phyloP scores from a whole-genome alignment of 768 basidiomycete genomes.

The Boletus subcaerulescens region DNA sequence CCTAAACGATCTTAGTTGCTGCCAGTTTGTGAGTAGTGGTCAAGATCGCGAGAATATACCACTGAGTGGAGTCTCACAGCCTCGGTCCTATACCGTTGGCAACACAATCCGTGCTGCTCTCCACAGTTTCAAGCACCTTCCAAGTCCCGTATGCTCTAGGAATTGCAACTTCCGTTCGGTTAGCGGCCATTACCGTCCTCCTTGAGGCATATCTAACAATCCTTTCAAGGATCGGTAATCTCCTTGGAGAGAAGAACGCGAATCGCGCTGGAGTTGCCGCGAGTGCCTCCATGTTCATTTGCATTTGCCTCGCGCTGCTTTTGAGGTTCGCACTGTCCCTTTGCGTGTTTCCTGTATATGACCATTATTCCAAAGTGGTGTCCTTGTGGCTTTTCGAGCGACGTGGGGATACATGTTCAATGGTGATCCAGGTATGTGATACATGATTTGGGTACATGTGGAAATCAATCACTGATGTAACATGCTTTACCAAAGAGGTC shows the following conservation, averaged over 20 bases:
- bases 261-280: constrained; percentile 69
- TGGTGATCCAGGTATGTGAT: constrained; percentile 46
- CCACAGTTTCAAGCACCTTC: constrained; percentile 70
- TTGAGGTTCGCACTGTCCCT: constrained; percentile 46
- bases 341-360: not conserved
- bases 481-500: constrained; percentile 15
- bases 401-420: constrained; percentile 80
- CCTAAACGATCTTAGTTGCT: constrained; percentile 36
- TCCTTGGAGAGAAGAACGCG: constrained; percentile 78
- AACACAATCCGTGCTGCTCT: constrained; percentile 81
- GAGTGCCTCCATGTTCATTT: constrained; percentile 62
- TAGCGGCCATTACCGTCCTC: constrained; percentile 14
- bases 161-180: constrained; percentile 85
- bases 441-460: not conserved
- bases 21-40: constrained; percentile 45
- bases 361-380: constrained; percentile 31
- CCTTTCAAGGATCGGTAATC: constrained; percentile 71
- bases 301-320: constrained; percentile 53
- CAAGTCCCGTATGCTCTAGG: constrained; percentile 82
- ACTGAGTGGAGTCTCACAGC: constrained; percentile 37
- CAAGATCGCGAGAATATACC: not conserved
- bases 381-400: constrained; percentile 59
- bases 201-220: not conserved
- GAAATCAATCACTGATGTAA: not conserved
- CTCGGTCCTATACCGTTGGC: constrained; percentile 82